phyloP scores from a whole-genome alignment of 345 rosid genomes.

The Cardamine occulta region DNA sequence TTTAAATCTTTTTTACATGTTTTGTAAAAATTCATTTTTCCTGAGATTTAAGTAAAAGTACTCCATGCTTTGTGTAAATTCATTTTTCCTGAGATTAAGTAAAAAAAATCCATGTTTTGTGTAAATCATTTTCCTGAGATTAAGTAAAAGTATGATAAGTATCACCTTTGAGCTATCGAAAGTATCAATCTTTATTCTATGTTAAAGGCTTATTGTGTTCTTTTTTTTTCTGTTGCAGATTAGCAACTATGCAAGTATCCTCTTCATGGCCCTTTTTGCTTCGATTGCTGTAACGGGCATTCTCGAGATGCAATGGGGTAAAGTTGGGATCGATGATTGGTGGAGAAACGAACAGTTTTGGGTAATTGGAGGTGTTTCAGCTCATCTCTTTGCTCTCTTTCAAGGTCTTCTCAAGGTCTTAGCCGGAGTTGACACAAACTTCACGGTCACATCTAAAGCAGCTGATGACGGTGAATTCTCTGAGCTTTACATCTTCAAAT shows the following conservation, averaged over 20 bases:
- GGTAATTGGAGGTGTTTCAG: conserved; percentile 74
- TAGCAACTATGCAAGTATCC: conserved; percentile 56
- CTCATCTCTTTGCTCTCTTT: conserved; percentile 68
- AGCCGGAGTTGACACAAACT: conserved; percentile 64
- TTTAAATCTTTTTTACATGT: not conserved
- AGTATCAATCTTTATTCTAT: conserved; percentile 1
- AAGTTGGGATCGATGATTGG: conserved; percentile 70
- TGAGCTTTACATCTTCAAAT: conserved; percentile 57
- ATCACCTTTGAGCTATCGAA: not conserved
- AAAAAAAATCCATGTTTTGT: not conserved
- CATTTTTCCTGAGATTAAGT: conserved; percentile 10
- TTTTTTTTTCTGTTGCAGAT: conserved; percentile 51
- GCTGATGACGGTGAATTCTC: conserved; percentile 63
- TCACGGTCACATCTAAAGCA: conserved; percentile 68
- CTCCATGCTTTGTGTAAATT: conserved; percentile 30
- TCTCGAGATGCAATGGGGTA: conserved; percentile 78
- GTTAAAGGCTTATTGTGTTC: not conserved
- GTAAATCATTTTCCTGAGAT: not conserved
- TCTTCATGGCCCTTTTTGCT: conserved; percentile 65
- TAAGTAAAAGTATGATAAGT: not conserved
- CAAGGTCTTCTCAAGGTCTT: conserved; percentile 68
- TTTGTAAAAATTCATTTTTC: conserved; percentile 39
- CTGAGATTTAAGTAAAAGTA: too few relatives aligned
- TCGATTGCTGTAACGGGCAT: conserved; percentile 65
- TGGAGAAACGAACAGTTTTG: conserved; percentile 85